phyloP scores from a whole-genome alignment of 805 yeast genomes.

The Ogataea salicorniae region DNA sequence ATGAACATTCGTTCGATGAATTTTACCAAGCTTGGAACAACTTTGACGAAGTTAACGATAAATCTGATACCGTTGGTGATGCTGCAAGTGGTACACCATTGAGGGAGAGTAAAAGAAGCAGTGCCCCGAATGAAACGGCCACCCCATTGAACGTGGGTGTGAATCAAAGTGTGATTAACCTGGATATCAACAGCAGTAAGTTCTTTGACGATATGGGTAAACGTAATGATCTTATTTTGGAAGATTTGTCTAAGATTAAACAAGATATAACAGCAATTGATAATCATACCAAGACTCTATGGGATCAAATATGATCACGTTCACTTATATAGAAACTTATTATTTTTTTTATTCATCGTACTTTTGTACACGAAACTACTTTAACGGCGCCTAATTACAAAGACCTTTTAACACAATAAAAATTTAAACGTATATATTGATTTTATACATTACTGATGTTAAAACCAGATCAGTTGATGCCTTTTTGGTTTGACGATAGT shows the following conservation, averaged over 20 bases:
- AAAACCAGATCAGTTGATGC: too few relatives aligned
- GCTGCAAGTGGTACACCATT: not conserved
- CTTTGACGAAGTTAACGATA: constrained; percentile 3
- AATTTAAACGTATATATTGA: too few relatives aligned
- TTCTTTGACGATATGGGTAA: constrained; percentile 48
- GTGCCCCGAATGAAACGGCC: not conserved
- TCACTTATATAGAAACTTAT: too few relatives aligned
- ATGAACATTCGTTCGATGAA: constrained; percentile 26
- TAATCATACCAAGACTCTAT: constrained; percentile 37
- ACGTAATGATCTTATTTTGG: constrained; percentile 45
- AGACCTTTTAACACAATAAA: too few relatives aligned
- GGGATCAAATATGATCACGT: constrained; percentile 27
- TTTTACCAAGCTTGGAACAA: constrained; percentile 28
- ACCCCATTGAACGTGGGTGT: not conserved
- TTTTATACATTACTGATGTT: not conserved
- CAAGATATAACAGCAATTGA: constrained; percentile 44
- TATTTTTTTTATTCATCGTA: too few relatives aligned
- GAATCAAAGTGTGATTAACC: constrained; percentile 1
- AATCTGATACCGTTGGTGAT: not conserved
- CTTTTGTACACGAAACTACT: too few relatives aligned
- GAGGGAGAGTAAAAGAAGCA: not conserved
- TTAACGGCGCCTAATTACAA: too few relatives aligned
- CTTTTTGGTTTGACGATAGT: too few relatives aligned
- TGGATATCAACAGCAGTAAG: constrained; percentile 32
- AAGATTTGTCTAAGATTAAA: constrained; percentile 47